Base-by-base conservation (phyloP, 2,329 filamentous ascomycete species). In the Shiraia sp. region DNA sequence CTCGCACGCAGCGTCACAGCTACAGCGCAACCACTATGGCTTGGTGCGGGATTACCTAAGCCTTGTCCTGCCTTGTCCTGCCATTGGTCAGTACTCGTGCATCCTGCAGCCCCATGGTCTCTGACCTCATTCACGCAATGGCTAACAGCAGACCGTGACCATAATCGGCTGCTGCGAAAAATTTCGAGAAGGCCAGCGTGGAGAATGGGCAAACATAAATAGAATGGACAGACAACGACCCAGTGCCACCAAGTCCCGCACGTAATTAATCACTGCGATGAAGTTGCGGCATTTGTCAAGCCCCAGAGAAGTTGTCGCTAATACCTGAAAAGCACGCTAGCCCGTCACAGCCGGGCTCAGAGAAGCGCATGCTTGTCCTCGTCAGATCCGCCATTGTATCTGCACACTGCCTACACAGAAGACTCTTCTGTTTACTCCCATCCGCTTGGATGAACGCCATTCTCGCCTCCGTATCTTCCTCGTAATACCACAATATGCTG, bases 401-500 rank as follows among this genome's bases (percentile, higher is more conserved):
- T 40, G 32, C 45, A 47, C 45, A 40, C 37, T 47, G 49, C 49
- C 42, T 32, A 31, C 42, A 36, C 53, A 55, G 50, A 53, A 54
- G 53, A 42, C 42, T 49, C 47, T 49, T 55, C 53, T 57, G 40
- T 44, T 23, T 39, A 42, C 42, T 42, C 32, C 47, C 53, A 47
- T 47, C 54, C 51, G 49, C 47, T 65, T 66, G 61, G 52, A 67
- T 66, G 63, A 48, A 50, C 53, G 47, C 55, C 52, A 45, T 55
- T 50, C 47, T 47, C 40, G 48, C 35, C 41, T 36, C 51, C 40
- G 42, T 53, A 46, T 13, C 27, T 47, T 45, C 40, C 37, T 53
- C 56, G 53, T 53, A 41, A 22, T 27, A 26, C 16, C 38, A 63
- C 75, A 79, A 72, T 75, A 90, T 90, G 86, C 79, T 89, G 79